Base-by-base conservation (phyloP, 495 filamentous ascomycete genomes). In the Cercophora scortea region DNA sequence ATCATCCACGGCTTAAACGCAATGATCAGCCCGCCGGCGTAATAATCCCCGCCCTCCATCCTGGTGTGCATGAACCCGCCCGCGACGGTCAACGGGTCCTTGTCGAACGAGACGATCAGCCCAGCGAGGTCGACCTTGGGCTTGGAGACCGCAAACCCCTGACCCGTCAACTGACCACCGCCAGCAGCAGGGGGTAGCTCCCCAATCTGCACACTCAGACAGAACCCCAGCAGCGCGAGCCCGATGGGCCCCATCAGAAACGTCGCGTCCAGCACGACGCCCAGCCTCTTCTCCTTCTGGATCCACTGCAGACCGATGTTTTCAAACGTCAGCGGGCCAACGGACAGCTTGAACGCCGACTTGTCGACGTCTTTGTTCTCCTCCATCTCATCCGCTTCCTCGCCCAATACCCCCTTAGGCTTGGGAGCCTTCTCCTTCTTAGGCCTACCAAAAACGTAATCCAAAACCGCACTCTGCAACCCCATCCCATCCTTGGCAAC, bases 81-180 rank as follows among this genome's bases (percentile, higher is more conserved):
- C 0, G 62, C 61, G 10, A 76, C 45, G 9, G 39, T 19, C 0
- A 74, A 4, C 2, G 71, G 71, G 0, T 64, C 60, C 39, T 58
- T 50, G 34, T 73, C 53, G 42, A 73, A 69, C 0, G 40, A 39
- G 9, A 80, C 54, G 1, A 67, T 71, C 47, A 77, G 71, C 4
- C 75, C 75, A n/a, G 63, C 68, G 1, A 80, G 56, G 51, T 75
- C 71, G 53, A 72, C 75, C 4, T 50, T 34, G 41, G 36, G 64
- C 51, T 12, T 59, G 39, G 8, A 69, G 8, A 33, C 17, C 2
- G 17, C 3, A 25, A 25, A 25, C 25, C 25, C 25, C 25, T 25
- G 25, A n/a, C n/a, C n/a, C n/a, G n/a, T n/a, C n/a, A n/a, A n/a
- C n/a, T n/a, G n/a, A n/a, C n/a, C n/a, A n/a, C n/a, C n/a, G 25